Base-by-base conservation (phyloP, 768 basidiomycete genomes). In the Lactifluus echinatus region DNA sequence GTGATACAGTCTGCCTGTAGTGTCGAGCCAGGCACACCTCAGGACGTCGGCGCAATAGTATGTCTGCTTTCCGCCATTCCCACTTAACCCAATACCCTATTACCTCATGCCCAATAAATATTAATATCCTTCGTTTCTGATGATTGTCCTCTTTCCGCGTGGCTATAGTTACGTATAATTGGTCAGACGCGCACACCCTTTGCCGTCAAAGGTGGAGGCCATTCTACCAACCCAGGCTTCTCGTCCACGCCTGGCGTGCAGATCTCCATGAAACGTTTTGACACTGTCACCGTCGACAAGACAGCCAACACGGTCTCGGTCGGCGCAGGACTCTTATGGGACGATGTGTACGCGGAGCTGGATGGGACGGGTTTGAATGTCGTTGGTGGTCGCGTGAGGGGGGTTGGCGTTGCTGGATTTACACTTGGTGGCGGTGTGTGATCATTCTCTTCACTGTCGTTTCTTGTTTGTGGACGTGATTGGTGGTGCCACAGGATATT, bases 311-410 rank as follows among this genome's bases (percentile, higher is more conserved):
- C 63, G 5, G 60, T 57, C 14, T 51, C 49, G 19, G 28, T 68
- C 26, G 63, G 65, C 23, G 44, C 67, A 4, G 68, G 67, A 3
- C 61, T 63, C 47, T 37, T 65, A 14, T 68, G 68, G 67, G 68
- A 68, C 36, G 62, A 68, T 17, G 65, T 69, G 4, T 69, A 69
- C 14, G 42, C 36, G 17, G 50, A 42, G 0, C 56, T 66, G 8
- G 48, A 61, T 4, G 55, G 59, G 14, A 54, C 53, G 17, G 64
- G 65, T 14, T 56, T 67, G 11, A 67, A 58, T 43, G 61, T 67
- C 12, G 53, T 63, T 4, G 67, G 67, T 12, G 67, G 67, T 17
- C 55, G 66, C 3, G 62, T 65, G 8, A 39, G 55, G 4, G 65
- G 65, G 29, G 56, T 68, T 29, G 67, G 67, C 17, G 65, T 66